A percentile compares a stretch with the other conserved stretches of the same genome.
phyloP scores from a whole-genome alignment of 2,329 filamentous ascomycete species.

The Zasmidium angulare region DNA sequence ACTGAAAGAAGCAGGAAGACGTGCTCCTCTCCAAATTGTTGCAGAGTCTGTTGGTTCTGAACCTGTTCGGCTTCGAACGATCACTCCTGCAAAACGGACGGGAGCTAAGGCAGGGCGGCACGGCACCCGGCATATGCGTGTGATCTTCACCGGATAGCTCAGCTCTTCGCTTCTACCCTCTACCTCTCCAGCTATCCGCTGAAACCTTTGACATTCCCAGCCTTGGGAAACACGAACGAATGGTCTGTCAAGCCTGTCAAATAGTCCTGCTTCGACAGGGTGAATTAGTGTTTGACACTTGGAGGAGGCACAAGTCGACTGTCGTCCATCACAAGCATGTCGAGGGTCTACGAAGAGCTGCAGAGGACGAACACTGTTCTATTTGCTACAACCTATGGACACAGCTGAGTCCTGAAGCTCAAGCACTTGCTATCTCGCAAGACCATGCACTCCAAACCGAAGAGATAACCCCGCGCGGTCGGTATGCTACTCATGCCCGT shows the following conservation, averaged over 20 bases:
- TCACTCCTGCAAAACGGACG: too few species aligned
- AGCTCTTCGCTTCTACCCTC: too few species aligned
- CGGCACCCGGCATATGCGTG: too few species aligned
- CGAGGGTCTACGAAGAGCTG: background rate
- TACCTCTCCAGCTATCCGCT: background rate
- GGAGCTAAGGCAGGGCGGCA: too few species aligned
- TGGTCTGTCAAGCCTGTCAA: background rate
- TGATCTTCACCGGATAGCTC: background rate
- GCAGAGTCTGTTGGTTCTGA: background rate
- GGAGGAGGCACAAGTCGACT: background rate
- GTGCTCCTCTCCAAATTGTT: background rate
- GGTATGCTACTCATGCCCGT: background rate
- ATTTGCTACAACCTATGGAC: background rate
- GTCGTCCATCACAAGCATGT: background rate
- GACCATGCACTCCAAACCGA: background rate
- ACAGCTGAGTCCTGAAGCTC: background rate
- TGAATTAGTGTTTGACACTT: background rate
- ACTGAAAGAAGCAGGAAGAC: background rate
- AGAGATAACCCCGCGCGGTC: too few species aligned
- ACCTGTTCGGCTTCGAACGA: too few species aligned
- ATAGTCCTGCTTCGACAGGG: background rate
- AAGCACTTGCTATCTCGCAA: background rate
- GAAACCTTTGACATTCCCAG: background rate
- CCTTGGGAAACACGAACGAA: background rate
- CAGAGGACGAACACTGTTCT: background rate